Evolutionary conservation across 148 eudicot genomes (phyloP), one percentile per base, ranked within the genome.

Genomic region (Diospyros kaki): DNA sequence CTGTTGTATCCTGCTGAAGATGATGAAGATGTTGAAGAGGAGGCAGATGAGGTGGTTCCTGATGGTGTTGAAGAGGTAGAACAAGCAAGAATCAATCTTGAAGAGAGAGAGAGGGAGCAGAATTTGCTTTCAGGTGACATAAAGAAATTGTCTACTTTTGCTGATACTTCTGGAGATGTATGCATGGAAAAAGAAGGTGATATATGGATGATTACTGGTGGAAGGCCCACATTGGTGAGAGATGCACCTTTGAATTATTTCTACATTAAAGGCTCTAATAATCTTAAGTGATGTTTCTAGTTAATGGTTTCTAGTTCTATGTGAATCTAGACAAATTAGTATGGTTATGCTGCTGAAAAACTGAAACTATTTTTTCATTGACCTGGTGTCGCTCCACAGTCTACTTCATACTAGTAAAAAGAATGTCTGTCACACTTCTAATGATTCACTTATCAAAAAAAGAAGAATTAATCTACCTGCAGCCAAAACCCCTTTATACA

Each of bases 21-120:
- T 79, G 96, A 92, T 76, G 98, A 90, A 80, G 93, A 95, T 83
- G 84, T 89, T 66, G 97, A 95, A 86, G 94, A 95, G 86, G 98
- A 89, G 81, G 96, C 97, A 60, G 98, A 95, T 82, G 97, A 90
- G 86, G 97, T 95, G 74, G 98, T 95, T 76, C 98, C 98, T 81
- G 97, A 90, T 82, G 98, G 98, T 41, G 96, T 95, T 75, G 98
- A 95, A 87, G 98, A 95, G 86, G 98, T 95, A 63, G 98, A 95
- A 81, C 89, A 89, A 75, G 98, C 97, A 73, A 89, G 81, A 85
- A 84, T 95, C 75, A 75, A 83, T 78, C 97, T 95, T 79, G 98
- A 95, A 80, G 86, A 83, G 75, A 92, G 82, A 83, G 98, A 95
- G 75, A 85, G 91, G 17, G 89, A 81, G 74, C 88, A 83, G 67